A percentile compares a stretch with the other conserved stretches of the same genome.
Conservation (phyloP, 768 basidiomycete species). For the Clathrus columnatus region DNA sequence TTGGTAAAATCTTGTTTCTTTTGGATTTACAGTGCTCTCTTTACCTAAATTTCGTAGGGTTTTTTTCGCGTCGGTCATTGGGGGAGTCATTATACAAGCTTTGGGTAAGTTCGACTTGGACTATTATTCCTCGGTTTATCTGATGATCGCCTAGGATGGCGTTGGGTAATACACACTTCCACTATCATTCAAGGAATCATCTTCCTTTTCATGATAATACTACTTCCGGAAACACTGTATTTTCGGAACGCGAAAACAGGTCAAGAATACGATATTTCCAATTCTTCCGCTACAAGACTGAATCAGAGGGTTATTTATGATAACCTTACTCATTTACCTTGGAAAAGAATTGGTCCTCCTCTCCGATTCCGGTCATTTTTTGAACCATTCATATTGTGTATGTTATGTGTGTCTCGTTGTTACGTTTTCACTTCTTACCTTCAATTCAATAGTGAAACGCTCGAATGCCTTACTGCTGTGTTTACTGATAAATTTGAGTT, state of each 20-base stretch:
- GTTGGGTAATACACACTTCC: background rate
- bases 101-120: background rate
- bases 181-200: background rate
- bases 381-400: background rate
- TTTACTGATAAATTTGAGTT: background rate
- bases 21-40: conserved; percentile 11
- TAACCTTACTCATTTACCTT: background rate
- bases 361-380: background rate
- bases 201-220: background rate
- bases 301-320: background rate
- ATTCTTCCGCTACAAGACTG: background rate
- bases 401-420: background rate
- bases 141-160: background rate
- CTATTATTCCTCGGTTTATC: no score
- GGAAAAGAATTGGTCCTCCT: background rate
- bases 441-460: background rate
- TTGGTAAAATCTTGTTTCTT: conserved; percentile 12
- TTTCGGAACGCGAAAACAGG: background rate
- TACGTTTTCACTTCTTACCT: background rate
- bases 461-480: background rate
- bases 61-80: background rate
- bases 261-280: background rate
- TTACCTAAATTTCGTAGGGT: conserved; percentile 10
- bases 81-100: background rate
- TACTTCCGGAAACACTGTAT: background rate